These are phyloP conservation scores for Conringia planisiliqua DNA, from an alignment of 345 rosid genomes.

Conservation along the genomic window DNA sequence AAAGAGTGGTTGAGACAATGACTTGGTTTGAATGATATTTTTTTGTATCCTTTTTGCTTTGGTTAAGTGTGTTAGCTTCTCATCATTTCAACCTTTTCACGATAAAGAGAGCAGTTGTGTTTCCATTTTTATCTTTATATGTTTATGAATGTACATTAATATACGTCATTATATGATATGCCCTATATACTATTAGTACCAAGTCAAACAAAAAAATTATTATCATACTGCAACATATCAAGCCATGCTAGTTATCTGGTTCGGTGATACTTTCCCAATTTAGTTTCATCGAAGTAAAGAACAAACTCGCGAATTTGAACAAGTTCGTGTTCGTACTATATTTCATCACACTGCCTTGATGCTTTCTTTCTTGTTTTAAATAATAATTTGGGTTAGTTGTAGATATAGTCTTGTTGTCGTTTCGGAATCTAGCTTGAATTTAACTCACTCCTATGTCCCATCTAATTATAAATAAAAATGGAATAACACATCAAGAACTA, in stretches of 20 bases:
- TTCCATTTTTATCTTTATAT: constrained; percentile 15
- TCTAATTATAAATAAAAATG: not conserved
- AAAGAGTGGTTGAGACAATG: constrained; percentile 35
- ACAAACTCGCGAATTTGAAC: not conserved
- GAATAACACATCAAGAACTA: not conserved
- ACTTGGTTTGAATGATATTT: constrained; percentile 21
- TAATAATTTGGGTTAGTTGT: not conserved
- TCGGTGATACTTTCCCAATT: not conserved
- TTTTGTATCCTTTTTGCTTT: not conserved
- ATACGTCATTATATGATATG: not conserved
- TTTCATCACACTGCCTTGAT: not conserved
- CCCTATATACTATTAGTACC: not conserved
- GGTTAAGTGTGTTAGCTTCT: constrained; percentile 33
- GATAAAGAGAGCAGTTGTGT: constrained; percentile 35
- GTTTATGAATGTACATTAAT: not conserved
- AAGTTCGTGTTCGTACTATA: not conserved
- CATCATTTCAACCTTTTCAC: constrained; percentile 29
- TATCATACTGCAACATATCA: not conserved
- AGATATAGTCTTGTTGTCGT: not conserved
- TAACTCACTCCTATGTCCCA: not conserved
- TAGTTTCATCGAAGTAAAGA: not conserved
- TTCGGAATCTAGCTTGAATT: constrained; percentile 21
- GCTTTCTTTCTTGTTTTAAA: not conserved
- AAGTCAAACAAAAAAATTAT: not conserved
- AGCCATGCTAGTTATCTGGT: not conserved